Conservation (phyloP, 306 rosid genomes). For the Pyrus communis region DNA sequence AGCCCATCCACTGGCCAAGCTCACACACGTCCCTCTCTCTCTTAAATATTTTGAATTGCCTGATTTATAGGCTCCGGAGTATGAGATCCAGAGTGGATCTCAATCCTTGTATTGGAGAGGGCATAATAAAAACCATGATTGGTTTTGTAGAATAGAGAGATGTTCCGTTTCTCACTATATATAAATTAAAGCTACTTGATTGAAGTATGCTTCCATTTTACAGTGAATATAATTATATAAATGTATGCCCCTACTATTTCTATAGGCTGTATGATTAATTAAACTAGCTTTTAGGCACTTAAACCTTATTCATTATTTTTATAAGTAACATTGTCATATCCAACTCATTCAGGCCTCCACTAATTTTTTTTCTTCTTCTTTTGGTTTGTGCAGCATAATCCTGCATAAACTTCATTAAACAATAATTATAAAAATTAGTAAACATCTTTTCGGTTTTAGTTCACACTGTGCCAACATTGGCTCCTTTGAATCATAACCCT, state of each 20-base stretch:
- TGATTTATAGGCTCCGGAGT: no score
- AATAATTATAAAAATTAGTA: neutral
- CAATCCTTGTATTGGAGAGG: neutral
- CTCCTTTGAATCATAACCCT: neutral
- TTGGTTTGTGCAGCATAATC: neutral
- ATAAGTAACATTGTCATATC: neutral
- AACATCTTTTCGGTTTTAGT: neutral
- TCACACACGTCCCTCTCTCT: no score
- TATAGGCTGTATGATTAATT: neutral
- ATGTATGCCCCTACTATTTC: neutral
- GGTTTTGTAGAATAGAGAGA: neutral
- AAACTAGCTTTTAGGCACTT: neutral
- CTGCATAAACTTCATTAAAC: neutral
- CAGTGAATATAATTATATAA: neutral
- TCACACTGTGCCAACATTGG: constrained; percentile 4
- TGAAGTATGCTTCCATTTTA: constrained; percentile 6
- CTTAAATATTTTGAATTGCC: no score
- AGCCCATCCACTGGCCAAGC: no score
- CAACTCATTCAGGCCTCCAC: neutral
- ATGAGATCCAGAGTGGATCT: no score
- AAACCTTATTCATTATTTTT: neutral
- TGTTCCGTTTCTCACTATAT: neutral
- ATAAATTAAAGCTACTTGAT: constrained; percentile 11
- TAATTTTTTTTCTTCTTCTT: neutral
- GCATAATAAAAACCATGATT: constrained; percentile 7